These are phyloP conservation scores for Schizosaccharomyces osmophilus DNA, from an alignment of 805 yeast genomes.

Conservation along the genomic window DNA sequence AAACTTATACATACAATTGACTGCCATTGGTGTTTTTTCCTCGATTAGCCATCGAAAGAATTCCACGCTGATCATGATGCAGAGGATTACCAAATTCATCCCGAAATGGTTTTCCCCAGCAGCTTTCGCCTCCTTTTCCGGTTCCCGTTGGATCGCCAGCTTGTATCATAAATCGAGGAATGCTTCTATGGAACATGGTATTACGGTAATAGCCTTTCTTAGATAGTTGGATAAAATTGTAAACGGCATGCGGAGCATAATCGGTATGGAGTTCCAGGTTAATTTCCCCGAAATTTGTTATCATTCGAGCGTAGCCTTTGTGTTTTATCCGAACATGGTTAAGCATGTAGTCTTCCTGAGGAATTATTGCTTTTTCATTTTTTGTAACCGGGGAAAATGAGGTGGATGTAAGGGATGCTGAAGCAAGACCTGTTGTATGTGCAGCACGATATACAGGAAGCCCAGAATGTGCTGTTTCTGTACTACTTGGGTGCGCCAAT, in stretches of 20 bases:
- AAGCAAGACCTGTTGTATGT: constrained; percentile 11
- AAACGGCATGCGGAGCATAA: constrained; percentile 29
- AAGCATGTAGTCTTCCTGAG: constrained; percentile 11
- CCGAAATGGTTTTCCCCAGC: constrained; percentile 12
- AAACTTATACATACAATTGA: constrained; percentile 25
- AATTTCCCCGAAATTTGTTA: constrained; percentile 16
- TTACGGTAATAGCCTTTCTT: constrained; percentile 20
- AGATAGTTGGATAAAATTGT: constrained; percentile 27
- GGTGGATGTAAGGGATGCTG: constrained; percentile 14
- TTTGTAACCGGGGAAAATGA: constrained; percentile 11
- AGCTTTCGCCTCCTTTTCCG: constrained; percentile 13
- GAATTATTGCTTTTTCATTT: constrained; percentile 8
- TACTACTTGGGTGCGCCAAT: background rate
- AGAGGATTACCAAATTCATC: constrained; percentile 31
- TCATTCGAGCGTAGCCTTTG: constrained; percentile 12
- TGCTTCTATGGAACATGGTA: constrained; percentile 19
- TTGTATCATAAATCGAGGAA: constrained; percentile 17
- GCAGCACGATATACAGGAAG: constrained; percentile 6
- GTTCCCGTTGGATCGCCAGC: constrained; percentile 17
- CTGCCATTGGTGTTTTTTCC: constrained; percentile 87
- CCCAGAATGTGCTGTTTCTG: background rate
- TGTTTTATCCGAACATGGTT: constrained; percentile 11
- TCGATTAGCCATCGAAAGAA: constrained; percentile 75
- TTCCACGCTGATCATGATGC: constrained; percentile 56
- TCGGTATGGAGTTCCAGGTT: constrained; percentile 46